Percentiles rank a stretch among this genome's conserved stretches.
phyloP scores from a whole-genome alignment of 129 eudicot genomes.

The Flaveria linearis region DNA sequence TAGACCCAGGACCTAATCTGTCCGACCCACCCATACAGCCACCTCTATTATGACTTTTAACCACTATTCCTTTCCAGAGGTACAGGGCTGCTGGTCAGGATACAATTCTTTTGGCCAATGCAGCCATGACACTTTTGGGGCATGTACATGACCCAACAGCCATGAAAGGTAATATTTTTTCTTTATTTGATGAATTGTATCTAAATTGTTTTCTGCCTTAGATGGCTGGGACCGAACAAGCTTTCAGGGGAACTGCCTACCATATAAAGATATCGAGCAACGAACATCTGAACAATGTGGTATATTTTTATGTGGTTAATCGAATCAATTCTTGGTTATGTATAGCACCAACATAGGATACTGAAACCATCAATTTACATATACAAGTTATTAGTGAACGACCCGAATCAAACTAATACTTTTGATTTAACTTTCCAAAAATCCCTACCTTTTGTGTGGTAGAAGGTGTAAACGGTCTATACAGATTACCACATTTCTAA shows the following conservation, averaged over 20 bases:
- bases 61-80: constrained; percentile 42
- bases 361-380: background rate
- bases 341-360: background rate
- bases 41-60: background rate
- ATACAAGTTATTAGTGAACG: background rate
- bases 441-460: too few species aligned
- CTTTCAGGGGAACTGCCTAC: constrained; percentile 89
- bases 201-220: too few species aligned
- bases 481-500: background rate
- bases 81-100: constrained; percentile 87
- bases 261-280: constrained; percentile 64
- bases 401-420: too few species aligned
- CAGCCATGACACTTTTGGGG: constrained; percentile 65
- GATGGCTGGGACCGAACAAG: too few species aligned
- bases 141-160: constrained; percentile 56
- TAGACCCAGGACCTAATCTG: too few species aligned
- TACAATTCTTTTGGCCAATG: too few species aligned
- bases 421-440: too few species aligned
- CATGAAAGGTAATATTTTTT: constrained; percentile 55
- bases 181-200: background rate
- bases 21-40: background rate
- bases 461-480: too few species aligned
- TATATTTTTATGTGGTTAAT: constrained; percentile 28
- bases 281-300: constrained; percentile 81
- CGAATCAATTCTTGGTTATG: background rate